phyloP scores from a whole-genome alignment of 2,329 filamentous ascomycete species.

The Colletotrichum endophyticum region DNA sequence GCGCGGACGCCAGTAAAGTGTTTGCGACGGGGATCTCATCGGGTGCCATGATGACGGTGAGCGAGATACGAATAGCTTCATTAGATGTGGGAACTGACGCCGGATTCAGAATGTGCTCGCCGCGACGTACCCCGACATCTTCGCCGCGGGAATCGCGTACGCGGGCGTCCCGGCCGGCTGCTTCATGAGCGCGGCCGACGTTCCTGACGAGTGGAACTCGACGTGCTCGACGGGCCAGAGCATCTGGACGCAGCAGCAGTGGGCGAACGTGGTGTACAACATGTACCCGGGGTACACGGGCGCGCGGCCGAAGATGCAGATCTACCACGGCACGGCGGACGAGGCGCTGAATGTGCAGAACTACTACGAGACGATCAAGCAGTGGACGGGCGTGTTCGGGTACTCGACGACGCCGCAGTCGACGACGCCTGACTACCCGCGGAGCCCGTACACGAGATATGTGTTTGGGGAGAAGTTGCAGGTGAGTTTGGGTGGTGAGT shows the following conservation, averaged over 20 bases:
- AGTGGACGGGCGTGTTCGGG: constrained; percentile 58
- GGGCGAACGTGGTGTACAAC: constrained; percentile 43
- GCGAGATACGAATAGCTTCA: neutral
- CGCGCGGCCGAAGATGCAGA: constrained; percentile 59
- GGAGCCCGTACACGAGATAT: constrained; percentile 42
- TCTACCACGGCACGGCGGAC: constrained; percentile 62
- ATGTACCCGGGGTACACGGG: constrained; percentile 59
- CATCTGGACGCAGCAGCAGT: constrained; percentile 43
- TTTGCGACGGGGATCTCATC: constrained; percentile 55
- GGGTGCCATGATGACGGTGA: constrained; percentile 57
- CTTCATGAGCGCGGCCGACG: constrained; percentile 46
- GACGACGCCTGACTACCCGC: constrained; percentile 36
- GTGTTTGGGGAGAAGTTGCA: constrained; percentile 40
- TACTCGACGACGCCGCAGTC: constrained; percentile 34
- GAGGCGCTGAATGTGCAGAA: constrained; percentile 55
- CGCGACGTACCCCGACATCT: constrained; percentile 60
- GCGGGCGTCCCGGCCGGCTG: constrained; percentile 62
- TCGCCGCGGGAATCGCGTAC: constrained; percentile 56
- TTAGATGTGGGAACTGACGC: neutral
- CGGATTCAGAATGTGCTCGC: constrained; percentile 46
- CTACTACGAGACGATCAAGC: constrained; percentile 62
- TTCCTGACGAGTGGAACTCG: constrained; percentile 57
- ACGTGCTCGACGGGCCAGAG: constrained; percentile 57
- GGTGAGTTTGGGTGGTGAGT: neutral
- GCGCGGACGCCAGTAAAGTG: constrained; percentile 48